phyloP scores from a whole-genome alignment of 495 filamentous ascomycete genomes.

The Neurospora sublineolata region DNA sequence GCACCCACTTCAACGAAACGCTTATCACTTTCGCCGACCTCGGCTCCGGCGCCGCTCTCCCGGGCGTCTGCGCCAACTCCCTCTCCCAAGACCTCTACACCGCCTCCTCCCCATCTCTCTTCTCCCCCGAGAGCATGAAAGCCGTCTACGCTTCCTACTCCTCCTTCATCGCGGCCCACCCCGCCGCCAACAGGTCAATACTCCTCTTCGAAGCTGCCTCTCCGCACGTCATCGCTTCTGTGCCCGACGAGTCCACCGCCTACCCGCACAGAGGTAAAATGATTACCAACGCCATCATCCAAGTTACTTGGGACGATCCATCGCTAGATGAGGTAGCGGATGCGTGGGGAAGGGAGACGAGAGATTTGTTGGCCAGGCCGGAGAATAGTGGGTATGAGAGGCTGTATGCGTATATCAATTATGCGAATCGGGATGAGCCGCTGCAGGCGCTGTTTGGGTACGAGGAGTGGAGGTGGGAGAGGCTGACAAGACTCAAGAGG shows the following conservation, averaged over 20 bases:
- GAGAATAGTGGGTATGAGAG: not conserved
- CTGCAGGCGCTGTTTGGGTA: not conserved
- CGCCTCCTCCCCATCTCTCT: not conserved
- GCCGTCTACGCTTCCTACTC: not conserved
- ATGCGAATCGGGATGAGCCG: not conserved
- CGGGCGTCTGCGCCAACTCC: not conserved
- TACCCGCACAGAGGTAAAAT: not conserved
- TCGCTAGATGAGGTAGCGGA: not conserved
- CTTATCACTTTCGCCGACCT: conserved; percentile 68
- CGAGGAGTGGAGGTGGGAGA: not conserved
- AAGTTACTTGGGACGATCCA: not conserved
- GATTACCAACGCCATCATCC: not conserved
- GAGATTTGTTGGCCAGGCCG: not conserved
- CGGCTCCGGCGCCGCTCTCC: conserved; percentile 39
- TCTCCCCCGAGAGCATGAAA: not conserved
- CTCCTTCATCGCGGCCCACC: not conserved
- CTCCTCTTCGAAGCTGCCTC: not conserved
- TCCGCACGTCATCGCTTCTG: not conserved
- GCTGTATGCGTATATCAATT: not conserved
- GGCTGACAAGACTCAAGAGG: not conserved
- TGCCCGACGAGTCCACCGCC: not conserved
- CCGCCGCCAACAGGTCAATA: not conserved
- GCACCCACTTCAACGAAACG: conserved; percentile 6
- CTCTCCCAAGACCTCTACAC: not conserved
- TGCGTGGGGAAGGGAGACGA: not conserved